A percentile compares a stretch with the other conserved stretches of the same genome.
phyloP scores from a whole-genome alignment of 257 asterid species.

The Solanum rostratum region DNA sequence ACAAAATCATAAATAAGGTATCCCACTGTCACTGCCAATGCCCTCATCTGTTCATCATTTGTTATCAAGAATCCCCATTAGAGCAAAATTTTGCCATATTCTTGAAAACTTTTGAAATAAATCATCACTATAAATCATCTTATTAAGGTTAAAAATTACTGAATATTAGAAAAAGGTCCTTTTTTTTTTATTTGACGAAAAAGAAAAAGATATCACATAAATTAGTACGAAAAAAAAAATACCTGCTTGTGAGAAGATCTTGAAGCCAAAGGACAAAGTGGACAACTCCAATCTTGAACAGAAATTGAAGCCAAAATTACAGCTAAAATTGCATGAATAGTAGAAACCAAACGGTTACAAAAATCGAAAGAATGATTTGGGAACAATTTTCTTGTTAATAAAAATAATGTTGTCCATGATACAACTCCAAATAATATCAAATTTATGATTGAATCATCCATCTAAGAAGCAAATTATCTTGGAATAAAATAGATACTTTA shows the following conservation, averaged over 20 bases:
- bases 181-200: background rate
- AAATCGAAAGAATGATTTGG: slow-evolving; percentile 60
- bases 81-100: background rate
- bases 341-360: slow-evolving; percentile 70
- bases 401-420: slow-evolving; percentile 59
- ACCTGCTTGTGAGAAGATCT: slow-evolving; percentile 66
- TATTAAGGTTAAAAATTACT: too few species aligned
- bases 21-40: slow-evolving; percentile 34
- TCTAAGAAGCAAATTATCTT: background rate
- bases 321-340: slow-evolving; percentile 46
- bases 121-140: too few species aligned
- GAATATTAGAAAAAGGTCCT: too few species aligned
- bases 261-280: slow-evolving; percentile 66
- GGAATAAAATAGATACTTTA: background rate
- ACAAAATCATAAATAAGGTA: slow-evolving; percentile 63
- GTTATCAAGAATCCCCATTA: background rate
- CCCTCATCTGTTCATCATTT: slow-evolving; percentile 41
- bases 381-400: slow-evolving; percentile 21
- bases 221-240: background rate
- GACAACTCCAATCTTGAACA: slow-evolving; percentile 70
- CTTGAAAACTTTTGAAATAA: background rate
- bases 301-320: slow-evolving; percentile 48
- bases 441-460: slow-evolving; percentile 48
- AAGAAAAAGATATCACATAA: background rate
- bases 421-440: slow-evolving; percentile 31